phyloP scores from a whole-genome alignment of 768 basidiomycete species.

The Lactifluus subvellereus region DNA sequence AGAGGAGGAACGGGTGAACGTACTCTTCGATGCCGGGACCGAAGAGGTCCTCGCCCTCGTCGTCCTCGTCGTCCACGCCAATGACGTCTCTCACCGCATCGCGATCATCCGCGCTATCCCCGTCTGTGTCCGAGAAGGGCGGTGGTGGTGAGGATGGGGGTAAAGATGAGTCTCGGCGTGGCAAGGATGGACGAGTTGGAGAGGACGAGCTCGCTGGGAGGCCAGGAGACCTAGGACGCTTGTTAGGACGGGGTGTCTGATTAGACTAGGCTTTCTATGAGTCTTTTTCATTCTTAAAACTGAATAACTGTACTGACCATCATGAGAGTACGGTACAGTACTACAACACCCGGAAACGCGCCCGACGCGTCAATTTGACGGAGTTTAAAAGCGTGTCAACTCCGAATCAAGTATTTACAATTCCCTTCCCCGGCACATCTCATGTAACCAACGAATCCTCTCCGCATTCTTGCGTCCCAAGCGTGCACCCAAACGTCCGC shows the following conservation, averaged over 20 bases:
- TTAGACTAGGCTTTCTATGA: conserved; percentile 9
- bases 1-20: conserved; percentile 24
- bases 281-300: neutral
- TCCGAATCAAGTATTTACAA: conserved; percentile 16
- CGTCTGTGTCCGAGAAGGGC: conserved; percentile 80
- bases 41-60: conserved; percentile 92
- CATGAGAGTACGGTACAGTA: neutral
- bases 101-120: conserved; percentile 64
- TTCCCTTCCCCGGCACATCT: conserved; percentile 40
- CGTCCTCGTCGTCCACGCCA: conserved; percentile 71
- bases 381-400: conserved; percentile 26
- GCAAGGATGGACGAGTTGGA: conserved; percentile 36
- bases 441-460: conserved; percentile 49
- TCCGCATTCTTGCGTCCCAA: conserved; percentile 35
- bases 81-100: conserved; percentile 60
- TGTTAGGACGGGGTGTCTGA: conserved; percentile 24
- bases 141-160: conserved; percentile 82
- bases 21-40: conserved; percentile 72
- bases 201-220: conserved; percentile 35
- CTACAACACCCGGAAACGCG: neutral
- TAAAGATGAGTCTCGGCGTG: conserved; percentile 47
- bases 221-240: conserved; percentile 25
- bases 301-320: neutral
- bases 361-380: conserved; percentile 21
- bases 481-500: conserved; percentile 1